A percentile compares a stretch with the other conserved stretches of the same genome.
Conservation (phyloP, 768 basidiomycete species). For the Termitomyces sp. region DNA sequence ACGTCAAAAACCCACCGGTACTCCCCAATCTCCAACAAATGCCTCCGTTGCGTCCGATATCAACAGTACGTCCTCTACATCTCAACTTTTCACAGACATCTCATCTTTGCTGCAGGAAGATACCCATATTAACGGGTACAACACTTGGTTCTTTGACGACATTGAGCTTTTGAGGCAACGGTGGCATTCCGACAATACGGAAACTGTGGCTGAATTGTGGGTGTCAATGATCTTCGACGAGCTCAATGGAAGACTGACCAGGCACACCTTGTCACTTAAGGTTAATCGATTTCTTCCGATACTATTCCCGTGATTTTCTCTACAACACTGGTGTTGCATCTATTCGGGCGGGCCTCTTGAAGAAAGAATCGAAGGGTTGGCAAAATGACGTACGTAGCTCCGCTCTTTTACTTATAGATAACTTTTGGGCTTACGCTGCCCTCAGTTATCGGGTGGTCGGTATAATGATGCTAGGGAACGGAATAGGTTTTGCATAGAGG, state of each 20-base stretch:
- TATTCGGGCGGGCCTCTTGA: constrained; percentile 82
- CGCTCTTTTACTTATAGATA: neutral
- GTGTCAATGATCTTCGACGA: constrained; percentile 22
- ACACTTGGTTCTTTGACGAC: constrained; percentile 98
- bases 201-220: constrained; percentile 90
- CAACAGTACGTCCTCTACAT: constrained; percentile 44
- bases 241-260: neutral
- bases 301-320: constrained; percentile 89
- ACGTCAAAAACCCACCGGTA: constrained; percentile 96
- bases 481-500: constrained; percentile 96
- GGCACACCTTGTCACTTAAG: constrained; percentile 33
- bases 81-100: constrained; percentile 4
- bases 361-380: constrained; percentile 95
- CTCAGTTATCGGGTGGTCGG: constrained; percentile 46
- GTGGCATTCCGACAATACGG: constrained; percentile 92
- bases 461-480: constrained; percentile 78
- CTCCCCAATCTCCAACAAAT: constrained; percentile 95
- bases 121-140: constrained; percentile 74
- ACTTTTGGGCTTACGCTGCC: constrained; percentile 2
- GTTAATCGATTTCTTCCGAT: constrained; percentile 96
- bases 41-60: constrained; percentile 85
- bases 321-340: constrained; percentile 92
- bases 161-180: constrained; percentile 86
- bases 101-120: constrained; percentile 52
- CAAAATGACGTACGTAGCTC: constrained; percentile 73